Base-by-base conservation (phyloP, 352 stramenopile species). In the Pythium chondricola region DNA sequence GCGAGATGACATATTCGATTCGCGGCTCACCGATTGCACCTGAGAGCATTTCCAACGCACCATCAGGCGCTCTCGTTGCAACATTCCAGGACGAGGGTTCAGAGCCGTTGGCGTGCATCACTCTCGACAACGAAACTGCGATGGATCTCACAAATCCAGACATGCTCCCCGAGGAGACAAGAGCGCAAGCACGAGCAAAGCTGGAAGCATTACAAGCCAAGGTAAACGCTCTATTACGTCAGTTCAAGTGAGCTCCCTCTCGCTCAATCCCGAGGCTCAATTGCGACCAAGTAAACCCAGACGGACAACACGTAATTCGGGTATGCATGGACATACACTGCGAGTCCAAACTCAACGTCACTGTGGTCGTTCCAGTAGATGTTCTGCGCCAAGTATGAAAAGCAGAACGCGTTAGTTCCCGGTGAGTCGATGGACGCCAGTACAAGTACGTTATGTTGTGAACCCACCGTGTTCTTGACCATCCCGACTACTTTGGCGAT, bases 271-370 rank as follows among this genome's bases (percentile, higher is more conserved):
- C 48, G 56, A 25, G 63, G 59, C 20, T 64, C 62, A 29, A 95
- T 69, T 11, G 87, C 71, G 42, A 83, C 76, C 13, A 97, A 70
- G 71, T 97, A 98, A 16, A 97, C 71, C 93, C 92, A 97, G 41
- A 97, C 78, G 5, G 81, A 96, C 17, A 97, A 61, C 9, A 98
- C 66, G 38, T 79, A 77, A 57, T 91, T 90, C 9, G 85, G 73
- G 49, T 97, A 93, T 11, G 71, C 67, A 50, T 89, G 82, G 1
- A 90, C 85, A 39, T 88, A 85, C 14, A 96, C 86, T 17, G 69
- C 83, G 18, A 98, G 66, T 30, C 78, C 85, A 52, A 98, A 98
- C 57, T 97, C 85, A 26, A 95, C 85, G 17, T 86, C 66, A 11
- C 65, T 61, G 35, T 88, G 77, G 33, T 84, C 74, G 52, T 83